Evolutionary conservation across 2,329 filamentous ascomycete genomes (phyloP), one percentile per base, ranked within the genome.

Genomic region (Venturia nashicola): DNA sequence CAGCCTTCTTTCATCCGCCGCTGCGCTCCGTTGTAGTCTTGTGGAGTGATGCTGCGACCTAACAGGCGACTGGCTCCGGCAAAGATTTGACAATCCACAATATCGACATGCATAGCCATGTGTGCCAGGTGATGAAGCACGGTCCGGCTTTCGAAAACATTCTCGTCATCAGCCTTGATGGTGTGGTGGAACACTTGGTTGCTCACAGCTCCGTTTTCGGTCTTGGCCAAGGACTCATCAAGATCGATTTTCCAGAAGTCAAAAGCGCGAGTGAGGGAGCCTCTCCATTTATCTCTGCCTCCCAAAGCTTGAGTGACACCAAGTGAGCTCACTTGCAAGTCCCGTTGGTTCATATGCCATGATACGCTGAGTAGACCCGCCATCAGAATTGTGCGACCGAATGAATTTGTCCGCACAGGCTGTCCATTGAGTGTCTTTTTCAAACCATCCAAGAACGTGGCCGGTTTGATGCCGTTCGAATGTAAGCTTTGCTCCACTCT

Each of bases 331-430:
- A 96, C 88, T 76, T 97, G 93, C 16, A 97, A 82, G 73, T 97
- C 94, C 71, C 93, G 85, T 73, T 97, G 92, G 72, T 96, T 94
- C 89, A 97, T 93, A 74, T 97, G 93, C 90, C 91, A 97, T 71
- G 89, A 94, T 39, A 97, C 91, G 68, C 91, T 97, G 32, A 97
- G 79, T 36, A 99, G 78, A 0, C 94, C 94, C 1, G 93, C 89
- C 91, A 97, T 97, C 61, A 99, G 80, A 55, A 96, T 91, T 2
- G 89, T 94, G 46, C 94, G 86, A 1, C 93, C 94, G 72, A 97
- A 99, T 0, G 91, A 88, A 73, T 97, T 97, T 3, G 94, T 97
- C 62, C 87, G 85, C 5, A 97, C 92, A 64, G 85, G 86, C 67
- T 93, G 85, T n/a, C 86, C 86, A 68, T 90, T 93, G 20, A 99